Evolutionary conservation across 805 yeast genomes (phyloP).

Genomic region (Ogataea trehaloabstinens): DNA sequence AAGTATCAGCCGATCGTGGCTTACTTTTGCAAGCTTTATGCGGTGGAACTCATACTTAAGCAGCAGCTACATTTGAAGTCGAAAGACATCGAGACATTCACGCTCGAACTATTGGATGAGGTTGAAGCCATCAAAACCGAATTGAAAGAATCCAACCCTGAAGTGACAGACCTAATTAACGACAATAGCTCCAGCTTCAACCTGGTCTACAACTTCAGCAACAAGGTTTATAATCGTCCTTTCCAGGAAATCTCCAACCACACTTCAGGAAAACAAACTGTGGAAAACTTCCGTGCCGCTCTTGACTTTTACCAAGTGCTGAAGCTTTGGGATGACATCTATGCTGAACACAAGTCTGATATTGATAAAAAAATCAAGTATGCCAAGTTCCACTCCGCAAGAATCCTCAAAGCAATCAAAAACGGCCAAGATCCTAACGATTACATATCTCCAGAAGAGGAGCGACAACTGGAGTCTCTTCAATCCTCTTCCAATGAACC

Average conservation of each 20-base stretch:
- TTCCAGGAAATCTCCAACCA: constrained; percentile 46
- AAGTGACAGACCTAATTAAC: constrained; percentile 47
- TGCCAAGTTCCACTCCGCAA: constrained; percentile 59
- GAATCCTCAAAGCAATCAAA: constrained; percentile 50
- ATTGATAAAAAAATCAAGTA: constrained; percentile 47
- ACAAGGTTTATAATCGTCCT: constrained; percentile 54
- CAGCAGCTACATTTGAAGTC: constrained; percentile 56
- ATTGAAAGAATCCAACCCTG: constrained; percentile 37
- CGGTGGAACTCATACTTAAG: constrained; percentile 68
- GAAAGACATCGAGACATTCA: constrained; percentile 55
- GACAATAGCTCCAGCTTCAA: constrained; percentile 59
- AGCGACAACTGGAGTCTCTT: constrained; percentile 18
- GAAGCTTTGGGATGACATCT: constrained; percentile 39
- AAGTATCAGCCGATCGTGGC: constrained; percentile 63
- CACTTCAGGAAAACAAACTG: constrained; percentile 45
- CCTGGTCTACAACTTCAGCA: constrained; percentile 56
- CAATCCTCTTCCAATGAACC: constrained; percentile 3
- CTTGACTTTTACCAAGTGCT: constrained; percentile 51
- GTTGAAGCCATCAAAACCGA: constrained; percentile 57
- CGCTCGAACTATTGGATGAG: constrained; percentile 61
- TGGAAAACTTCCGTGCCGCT: constrained; percentile 51
- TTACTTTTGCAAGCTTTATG: constrained; percentile 70
- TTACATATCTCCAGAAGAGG: constrained; percentile 40
- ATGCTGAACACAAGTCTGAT: constrained; percentile 18
- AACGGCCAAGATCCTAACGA: constrained; percentile 59